Evolutionary conservation across 208 protist genomes (phyloP).

Genomic region (Leptomonas pyrrhocoris): DNA sequence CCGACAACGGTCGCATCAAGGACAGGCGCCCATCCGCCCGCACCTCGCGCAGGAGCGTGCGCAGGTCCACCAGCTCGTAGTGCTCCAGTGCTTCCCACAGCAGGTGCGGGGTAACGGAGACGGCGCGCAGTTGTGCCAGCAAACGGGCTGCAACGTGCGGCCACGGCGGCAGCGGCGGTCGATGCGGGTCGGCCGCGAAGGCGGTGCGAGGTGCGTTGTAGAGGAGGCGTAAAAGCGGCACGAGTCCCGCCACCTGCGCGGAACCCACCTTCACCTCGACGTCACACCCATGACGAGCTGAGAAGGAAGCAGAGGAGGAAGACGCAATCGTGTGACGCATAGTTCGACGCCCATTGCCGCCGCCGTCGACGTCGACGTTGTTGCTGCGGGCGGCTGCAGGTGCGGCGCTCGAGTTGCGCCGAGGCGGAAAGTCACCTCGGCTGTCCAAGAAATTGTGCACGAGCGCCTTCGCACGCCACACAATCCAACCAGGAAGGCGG

Average conservation of each 20-base stretch:
- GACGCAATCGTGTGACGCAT: no score
- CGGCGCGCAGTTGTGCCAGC: conserved; percentile 21
- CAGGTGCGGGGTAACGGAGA: conserved; percentile 18
- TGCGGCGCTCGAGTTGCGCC: background rate
- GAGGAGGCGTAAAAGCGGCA: conserved; percentile 13
- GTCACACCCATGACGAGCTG: background rate
- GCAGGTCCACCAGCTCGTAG: conserved; percentile 24
- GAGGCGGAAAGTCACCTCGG: background rate
- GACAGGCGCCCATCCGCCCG: background rate
- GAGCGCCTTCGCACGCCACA: conserved; percentile 30
- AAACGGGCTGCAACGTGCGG: conserved; percentile 6
- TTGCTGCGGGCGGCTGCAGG: background rate
- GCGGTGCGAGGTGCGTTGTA: conserved; percentile 17
- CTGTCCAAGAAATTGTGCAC: conserved; percentile 30
- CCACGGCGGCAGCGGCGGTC: conserved; percentile 19
- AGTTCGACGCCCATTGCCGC: no score
- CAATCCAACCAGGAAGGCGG: conserved; percentile 39
- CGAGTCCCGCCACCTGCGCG: conserved; percentile 16
- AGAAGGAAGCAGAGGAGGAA: background rate
- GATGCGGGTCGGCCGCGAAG: conserved; percentile 2
- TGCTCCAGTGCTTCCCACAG: conserved; percentile 23
- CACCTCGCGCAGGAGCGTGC: conserved; percentile 6
- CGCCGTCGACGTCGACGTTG: background rate
- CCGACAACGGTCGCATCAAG: background rate
- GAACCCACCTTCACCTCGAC: background rate